Evolutionary conservation across 78 protist genomes (phyloP).

Genomic region (Dictyostelium purpureum): DNA sequence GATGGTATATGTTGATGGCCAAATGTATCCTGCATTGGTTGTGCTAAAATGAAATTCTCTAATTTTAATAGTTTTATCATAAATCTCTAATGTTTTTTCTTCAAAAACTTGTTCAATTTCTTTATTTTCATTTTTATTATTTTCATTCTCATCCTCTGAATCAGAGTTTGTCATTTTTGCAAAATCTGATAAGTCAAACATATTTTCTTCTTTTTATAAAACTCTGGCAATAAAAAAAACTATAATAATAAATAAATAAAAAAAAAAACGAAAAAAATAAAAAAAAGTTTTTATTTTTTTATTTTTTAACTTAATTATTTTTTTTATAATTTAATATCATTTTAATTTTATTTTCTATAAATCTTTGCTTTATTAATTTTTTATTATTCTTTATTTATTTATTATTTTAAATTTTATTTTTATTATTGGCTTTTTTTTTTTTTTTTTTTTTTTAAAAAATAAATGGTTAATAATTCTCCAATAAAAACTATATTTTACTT

Average conservation of each 20-base stretch:
- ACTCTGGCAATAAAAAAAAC: too few species aligned
- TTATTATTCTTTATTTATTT: neutral
- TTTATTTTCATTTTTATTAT: neutral
- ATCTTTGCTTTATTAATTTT: neutral
- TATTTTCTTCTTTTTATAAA: neutral
- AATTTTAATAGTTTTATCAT: slow-evolving; percentile 11
- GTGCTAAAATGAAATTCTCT: slow-evolving; percentile 51
- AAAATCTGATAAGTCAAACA: slow-evolving; percentile 57
- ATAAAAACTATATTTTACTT: too few species aligned
- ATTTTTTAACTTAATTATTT: too few species aligned
- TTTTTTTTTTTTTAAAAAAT: too few species aligned
- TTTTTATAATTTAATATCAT: too few species aligned
- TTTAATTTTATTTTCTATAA: too few species aligned
- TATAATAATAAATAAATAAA: too few species aligned
- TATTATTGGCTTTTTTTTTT: neutral
- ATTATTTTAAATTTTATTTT: too few species aligned
- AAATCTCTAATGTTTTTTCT: slow-evolving; percentile 7
- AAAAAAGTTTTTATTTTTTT: too few species aligned
- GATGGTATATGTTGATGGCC: slow-evolving; percentile 43
- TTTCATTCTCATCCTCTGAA: slow-evolving; percentile 33
- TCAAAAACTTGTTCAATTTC: slow-evolving; percentile 20
- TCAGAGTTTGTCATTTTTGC: slow-evolving; percentile 70
- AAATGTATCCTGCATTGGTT: slow-evolving; percentile 50
- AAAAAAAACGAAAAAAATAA: too few species aligned
- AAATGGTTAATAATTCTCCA: too few species aligned